Percentiles rank a stretch among this genome's conserved stretches.
Conservation (phyloP, 2,329 filamentous ascomycete species). For the Neurospora sp. region DNA sequence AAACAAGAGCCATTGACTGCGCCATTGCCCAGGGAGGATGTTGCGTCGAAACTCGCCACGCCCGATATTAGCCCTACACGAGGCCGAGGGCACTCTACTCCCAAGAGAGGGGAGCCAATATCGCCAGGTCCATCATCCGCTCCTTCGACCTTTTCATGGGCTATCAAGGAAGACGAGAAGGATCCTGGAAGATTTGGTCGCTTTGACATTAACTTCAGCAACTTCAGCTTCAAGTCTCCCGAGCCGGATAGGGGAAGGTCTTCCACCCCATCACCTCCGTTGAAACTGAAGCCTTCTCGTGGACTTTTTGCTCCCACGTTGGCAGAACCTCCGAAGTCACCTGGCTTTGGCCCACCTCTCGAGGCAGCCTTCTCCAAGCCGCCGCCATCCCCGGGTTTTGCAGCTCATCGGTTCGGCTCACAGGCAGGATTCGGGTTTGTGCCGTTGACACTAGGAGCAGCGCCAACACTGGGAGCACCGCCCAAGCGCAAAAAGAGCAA, state of each 20-base stretch:
- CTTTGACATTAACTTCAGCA: conserved; percentile 30
- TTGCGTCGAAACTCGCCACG: conserved; percentile 29
- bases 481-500: conserved; percentile 4
- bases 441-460: conserved; percentile 24
- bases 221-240: conserved; percentile 28
- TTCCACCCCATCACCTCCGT: conserved; percentile 9
- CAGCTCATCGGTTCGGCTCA: conserved; percentile 27
- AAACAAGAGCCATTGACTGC: conserved; percentile 50
- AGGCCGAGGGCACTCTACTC: conserved; percentile 43
- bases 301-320: conserved; percentile 15
- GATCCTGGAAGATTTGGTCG: conserved; percentile 29
- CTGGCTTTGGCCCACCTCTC: conserved; percentile 23
- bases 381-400: conserved; percentile 13
- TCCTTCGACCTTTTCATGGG: conserved; percentile 53
- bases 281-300: conserved; percentile 20
- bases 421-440: conserved; percentile 33
- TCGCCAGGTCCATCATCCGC: conserved; percentile 58
- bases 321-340: conserved; percentile 28
- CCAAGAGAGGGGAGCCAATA: conserved; percentile 35
- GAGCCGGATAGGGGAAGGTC: conserved; percentile 21
- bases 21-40: conserved; percentile 45
- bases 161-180: conserved; percentile 36
- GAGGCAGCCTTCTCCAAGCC: conserved; percentile 4
- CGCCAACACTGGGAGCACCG: conserved; percentile 12
- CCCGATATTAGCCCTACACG: conserved; percentile 33